Conservation (phyloP, 2,329 filamentous ascomycete species). For the Colletotrichum sp. region DNA sequence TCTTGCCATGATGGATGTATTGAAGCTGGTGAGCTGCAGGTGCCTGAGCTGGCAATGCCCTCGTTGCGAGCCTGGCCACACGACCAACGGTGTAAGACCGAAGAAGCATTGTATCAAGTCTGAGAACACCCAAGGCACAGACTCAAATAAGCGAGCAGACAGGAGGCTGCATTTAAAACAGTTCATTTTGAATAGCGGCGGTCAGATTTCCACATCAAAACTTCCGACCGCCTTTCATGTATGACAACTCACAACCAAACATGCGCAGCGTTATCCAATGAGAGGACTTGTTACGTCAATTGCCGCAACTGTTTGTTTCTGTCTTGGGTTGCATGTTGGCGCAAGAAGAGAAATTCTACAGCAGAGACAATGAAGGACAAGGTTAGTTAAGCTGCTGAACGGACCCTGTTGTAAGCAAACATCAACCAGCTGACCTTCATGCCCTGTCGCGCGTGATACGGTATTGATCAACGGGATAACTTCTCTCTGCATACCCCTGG, state of each 20-base stretch:
- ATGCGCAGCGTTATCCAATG: neutral
- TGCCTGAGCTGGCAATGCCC: neutral
- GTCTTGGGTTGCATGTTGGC: neutral
- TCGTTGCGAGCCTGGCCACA: neutral
- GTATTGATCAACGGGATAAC: rapidly evolving
- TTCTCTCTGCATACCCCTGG: neutral
- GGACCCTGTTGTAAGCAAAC: neutral
- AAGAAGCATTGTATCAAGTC: neutral
- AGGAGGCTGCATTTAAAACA: neutral
- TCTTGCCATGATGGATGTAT: neutral
- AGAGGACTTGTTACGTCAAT: neutral
- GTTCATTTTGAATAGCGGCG: neutral
- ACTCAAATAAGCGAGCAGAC: neutral
- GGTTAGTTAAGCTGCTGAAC: neutral
- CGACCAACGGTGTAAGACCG: neutral
- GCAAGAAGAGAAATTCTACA: neutral
- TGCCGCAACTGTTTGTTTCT: neutral
- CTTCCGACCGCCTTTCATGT: neutral
- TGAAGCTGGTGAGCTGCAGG: neutral
- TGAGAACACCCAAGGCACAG: neutral
- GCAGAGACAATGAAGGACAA: neutral
- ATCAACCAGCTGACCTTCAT: neutral
- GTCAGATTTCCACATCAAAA: neutral
- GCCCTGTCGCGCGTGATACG: neutral
- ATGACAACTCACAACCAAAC: neutral